These are phyloP conservation scores for Chaetoceros tenuissimus DNA, from an alignment of 108 stramenopile genomes.

Conservation along the genomic window DNA sequence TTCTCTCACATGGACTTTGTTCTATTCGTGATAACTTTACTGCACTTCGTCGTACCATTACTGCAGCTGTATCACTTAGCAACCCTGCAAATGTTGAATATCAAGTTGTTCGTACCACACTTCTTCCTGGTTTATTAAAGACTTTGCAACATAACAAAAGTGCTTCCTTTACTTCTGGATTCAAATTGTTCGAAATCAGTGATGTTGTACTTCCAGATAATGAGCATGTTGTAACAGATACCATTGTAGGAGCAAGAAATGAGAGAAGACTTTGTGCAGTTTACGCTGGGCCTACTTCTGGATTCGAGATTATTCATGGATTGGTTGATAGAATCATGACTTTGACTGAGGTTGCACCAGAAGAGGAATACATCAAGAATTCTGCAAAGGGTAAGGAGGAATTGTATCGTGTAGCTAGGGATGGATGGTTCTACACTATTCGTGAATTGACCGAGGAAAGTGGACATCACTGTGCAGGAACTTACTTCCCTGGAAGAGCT, in stretches of 20 bases:
- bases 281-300: slow-evolving; percentile 90
- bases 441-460: slow-evolving; percentile 31
- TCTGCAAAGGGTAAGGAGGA: slow-evolving; percentile 59
- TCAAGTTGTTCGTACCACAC: slow-evolving; percentile 93
- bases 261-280: slow-evolving; percentile 78
- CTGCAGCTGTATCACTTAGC: slow-evolving; percentile 76
- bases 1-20: slow-evolving; percentile 88
- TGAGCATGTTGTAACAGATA: slow-evolving; percentile 70
- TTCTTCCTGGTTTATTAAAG: slow-evolving; percentile 94
- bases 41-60: slow-evolving; percentile 58
- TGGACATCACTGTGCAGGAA: slow-evolving; percentile 39
- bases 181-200: slow-evolving; percentile 92
- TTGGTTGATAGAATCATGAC: slow-evolving; percentile 95
- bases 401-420: slow-evolving; percentile 60
- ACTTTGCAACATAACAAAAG: slow-evolving; percentile 89
- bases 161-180: slow-evolving; percentile 66
- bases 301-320: slow-evolving; percentile 99
- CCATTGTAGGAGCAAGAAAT: slow-evolving; percentile 93
- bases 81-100: slow-evolving; percentile 98
- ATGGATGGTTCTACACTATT: slow-evolving; percentile 81
- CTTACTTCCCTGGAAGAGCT: slow-evolving; percentile 96
- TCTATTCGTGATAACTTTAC: slow-evolving; percentile 91
- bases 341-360: slow-evolving; percentile 84
- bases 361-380: slow-evolving; percentile 58
- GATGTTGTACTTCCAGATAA: slow-evolving; percentile 92